Percentiles rank a stretch among this genome's conserved stretches.
Conservation (phyloP, 2,329 filamentous ascomycete species). For the Pseudonectria buxi region DNA sequence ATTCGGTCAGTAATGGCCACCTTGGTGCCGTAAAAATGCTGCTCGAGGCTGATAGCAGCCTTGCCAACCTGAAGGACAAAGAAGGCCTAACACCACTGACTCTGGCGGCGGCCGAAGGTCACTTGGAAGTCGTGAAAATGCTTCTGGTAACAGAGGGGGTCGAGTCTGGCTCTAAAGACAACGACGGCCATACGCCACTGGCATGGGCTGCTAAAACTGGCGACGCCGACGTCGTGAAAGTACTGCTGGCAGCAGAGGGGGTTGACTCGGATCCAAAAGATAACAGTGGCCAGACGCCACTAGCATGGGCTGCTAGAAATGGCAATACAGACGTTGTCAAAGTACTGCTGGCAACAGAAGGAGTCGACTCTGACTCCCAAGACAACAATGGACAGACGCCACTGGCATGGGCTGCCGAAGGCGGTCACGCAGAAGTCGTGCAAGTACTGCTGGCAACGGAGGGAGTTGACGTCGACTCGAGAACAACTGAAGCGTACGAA, state of each 20-base stretch:
- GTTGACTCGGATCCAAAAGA: background rate
- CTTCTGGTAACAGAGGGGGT: background rate
- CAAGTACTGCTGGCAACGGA: background rate
- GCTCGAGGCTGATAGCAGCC: too few relatives aligned
- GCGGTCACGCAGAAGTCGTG: background rate
- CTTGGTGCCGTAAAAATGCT: too few relatives aligned
- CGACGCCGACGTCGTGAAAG: background rate
- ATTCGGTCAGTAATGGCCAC: too few relatives aligned
- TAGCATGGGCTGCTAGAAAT: background rate
- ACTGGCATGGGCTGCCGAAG: background rate
- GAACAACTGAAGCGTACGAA: background rate
- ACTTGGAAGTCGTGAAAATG: background rate
- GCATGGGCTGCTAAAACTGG: constrained; percentile 1
- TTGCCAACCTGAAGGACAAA: too few relatives aligned
- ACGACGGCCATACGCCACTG: constrained; percentile 1
- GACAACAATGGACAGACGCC: background rate
- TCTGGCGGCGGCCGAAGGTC: too few relatives aligned
- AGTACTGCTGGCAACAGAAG: background rate
- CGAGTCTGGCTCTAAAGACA: background rate
- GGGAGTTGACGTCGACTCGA: background rate
- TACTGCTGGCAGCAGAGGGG: background rate
- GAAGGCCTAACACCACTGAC: too few relatives aligned
- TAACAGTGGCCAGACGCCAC: background rate
- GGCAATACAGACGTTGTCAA: background rate
- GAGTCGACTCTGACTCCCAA: background rate